phyloP scores from a whole-genome alignment of 306 rosid genomes.

The Castanea sativa region DNA sequence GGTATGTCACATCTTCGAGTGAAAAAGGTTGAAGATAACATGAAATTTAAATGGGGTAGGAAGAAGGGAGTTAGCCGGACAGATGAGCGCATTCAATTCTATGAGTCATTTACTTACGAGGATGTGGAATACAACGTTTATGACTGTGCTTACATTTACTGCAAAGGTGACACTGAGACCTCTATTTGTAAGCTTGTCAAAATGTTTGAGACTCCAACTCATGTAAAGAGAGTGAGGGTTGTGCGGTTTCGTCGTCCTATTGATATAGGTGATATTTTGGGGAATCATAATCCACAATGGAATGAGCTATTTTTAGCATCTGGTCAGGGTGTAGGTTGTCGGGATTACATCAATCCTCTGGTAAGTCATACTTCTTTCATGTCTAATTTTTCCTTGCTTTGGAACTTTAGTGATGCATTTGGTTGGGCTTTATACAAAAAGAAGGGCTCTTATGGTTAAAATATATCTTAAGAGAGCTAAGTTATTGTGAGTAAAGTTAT shows the following conservation, averaged over 20 bases:
- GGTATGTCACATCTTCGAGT: constrained; percentile 16
- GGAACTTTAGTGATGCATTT: too few species aligned
- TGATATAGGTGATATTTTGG: constrained; percentile 36
- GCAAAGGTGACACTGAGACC: constrained; percentile 31
- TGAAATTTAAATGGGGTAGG: constrained; percentile 52
- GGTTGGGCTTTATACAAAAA: too few species aligned
- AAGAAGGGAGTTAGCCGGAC: constrained; percentile 22
- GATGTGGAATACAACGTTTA: constrained; percentile 48
- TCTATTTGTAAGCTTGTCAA: constrained; percentile 52
- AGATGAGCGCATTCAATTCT: constrained; percentile 16
- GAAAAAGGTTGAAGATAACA: constrained; percentile 21
- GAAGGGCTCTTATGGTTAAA: too few species aligned
- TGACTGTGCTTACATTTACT: constrained; percentile 46
- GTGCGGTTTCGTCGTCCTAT: constrained; percentile 59
- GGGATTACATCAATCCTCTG: constrained; percentile 24
- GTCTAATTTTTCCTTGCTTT: not conserved
- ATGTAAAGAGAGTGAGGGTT: constrained; percentile 34
- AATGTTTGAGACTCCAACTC: constrained; percentile 38
- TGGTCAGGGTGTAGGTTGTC: constrained; percentile 40
- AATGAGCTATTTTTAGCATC: constrained; percentile 69
- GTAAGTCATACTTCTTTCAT: constrained; percentile 30
- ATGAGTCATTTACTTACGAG: constrained; percentile 46
- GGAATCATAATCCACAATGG: constrained; percentile 37
- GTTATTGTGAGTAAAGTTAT: too few species aligned
- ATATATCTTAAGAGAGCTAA: too few species aligned